A percentile compares a stretch with the other conserved stretches of the same genome.
These are phyloP conservation scores for Dryas integrifolia DNA, from an alignment of 331 rosid species.

Conservation along the genomic window DNA sequence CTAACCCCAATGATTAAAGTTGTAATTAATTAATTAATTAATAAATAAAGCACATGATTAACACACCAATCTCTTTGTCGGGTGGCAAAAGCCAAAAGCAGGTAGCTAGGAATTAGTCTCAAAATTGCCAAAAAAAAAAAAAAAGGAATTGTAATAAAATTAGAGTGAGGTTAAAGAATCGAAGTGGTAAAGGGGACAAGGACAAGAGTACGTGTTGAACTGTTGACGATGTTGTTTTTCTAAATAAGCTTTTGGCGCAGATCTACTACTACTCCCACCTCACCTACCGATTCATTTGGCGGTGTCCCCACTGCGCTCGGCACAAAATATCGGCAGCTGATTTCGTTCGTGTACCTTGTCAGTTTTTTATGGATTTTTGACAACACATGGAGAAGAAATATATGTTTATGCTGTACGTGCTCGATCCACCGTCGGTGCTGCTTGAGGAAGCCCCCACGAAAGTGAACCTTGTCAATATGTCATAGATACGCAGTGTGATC, in stretches of 20 bases:
- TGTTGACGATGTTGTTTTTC: background rate
- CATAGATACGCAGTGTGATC: background rate
- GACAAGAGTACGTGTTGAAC: constrained; percentile 19
- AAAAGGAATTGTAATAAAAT: background rate
- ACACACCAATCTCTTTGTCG: constrained; percentile 41
- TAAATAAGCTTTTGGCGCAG: background rate
- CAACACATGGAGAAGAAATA: background rate
- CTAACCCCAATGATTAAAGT: constrained; percentile 50
- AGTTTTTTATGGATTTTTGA: background rate
- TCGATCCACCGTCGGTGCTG: constrained; percentile 50
- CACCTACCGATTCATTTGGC: constrained; percentile 42
- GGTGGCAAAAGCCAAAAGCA: constrained; percentile 13
- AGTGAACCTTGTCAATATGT: background rate
- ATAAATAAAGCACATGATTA: constrained; percentile 37
- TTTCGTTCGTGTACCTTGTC: constrained; percentile 27
- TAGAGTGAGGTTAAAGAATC: constrained; percentile 7
- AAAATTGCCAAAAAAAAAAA: too few relatives aligned
- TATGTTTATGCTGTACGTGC: constrained; percentile 20
- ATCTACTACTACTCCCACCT: constrained; percentile 11
- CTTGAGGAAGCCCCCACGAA: constrained; percentile 34
- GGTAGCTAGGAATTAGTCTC: background rate
- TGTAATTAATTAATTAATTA: background rate
- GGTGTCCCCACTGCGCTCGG: constrained; percentile 47
- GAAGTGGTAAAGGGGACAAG: background rate
- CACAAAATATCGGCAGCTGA: constrained; percentile 32